Evolutionary conservation across 2,329 filamentous ascomycete genomes (phyloP), one percentile per base, ranked within the genome.

Genomic region (Monilinia polystroma): DNA sequence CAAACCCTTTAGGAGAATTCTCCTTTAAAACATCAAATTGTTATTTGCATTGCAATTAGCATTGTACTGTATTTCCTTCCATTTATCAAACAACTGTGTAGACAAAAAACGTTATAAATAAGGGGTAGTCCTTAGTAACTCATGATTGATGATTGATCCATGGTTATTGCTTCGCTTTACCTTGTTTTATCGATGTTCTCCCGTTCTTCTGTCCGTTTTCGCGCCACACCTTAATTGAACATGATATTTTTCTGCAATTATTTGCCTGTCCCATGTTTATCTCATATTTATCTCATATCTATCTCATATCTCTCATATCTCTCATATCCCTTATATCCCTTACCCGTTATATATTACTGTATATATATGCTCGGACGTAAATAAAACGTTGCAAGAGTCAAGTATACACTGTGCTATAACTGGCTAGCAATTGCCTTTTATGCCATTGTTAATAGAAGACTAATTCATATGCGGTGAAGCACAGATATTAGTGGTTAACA

Each of bases 221-320:
- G 29, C 45, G 45, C 60, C 64, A 66, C 64, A 66, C 49, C 47
- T 66, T 66, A 66, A 66, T 66, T 54, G 64, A 62, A 66, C 64
- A 49, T 62, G 38, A 35, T 20, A 53, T 63, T 41, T 26, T 63
- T 11, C 32, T 63, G 32, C 47, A 29, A 16, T 60, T 38, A 45
- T 38, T 45, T 26, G 11, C 43, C 14, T 18, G 51, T 49, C 43
- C 29, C 7, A 41, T 52, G n/a, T 35, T 29, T 51, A 32, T 20
- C 29, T 29, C 29, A 29, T 29, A 29, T 29, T 4, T 23, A 23
- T 29, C 29, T 29, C 29, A 29, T 29, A 29, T 29, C 29, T n/a
- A n/a, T 29, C 32, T 35, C 43, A 20, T 18, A 51, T 41, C 43
- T 18, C 7, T 35, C 23, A 29, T 29, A 29, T 29, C 29, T 29